Evolutionary conservation across 2,329 filamentous ascomycete species (phyloP).

Genomic region (Elsinoe perseae): DNA sequence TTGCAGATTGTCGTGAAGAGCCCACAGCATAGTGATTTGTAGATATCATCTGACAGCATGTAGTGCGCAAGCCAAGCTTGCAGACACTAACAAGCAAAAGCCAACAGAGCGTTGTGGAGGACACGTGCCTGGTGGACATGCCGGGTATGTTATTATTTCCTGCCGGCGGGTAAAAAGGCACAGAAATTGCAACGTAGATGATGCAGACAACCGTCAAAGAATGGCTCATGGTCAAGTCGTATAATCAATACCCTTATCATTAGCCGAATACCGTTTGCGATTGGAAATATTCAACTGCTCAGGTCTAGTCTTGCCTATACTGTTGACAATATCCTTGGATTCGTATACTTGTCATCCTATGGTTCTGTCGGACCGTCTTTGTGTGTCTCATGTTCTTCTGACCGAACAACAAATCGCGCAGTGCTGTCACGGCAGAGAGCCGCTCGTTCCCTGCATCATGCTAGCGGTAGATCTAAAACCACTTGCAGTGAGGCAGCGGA

Average conservation of each 20-base stretch:
- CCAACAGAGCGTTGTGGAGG: neutral
- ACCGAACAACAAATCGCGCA: constrained; percentile 8
- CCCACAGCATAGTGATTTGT: neutral
- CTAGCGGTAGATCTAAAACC: constrained; percentile 9
- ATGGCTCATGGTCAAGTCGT: neutral
- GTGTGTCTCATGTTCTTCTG: neutral
- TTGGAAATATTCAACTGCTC: neutral
- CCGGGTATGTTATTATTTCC: constrained; percentile 7
- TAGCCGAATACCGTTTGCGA: neutral
- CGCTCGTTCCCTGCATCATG: constrained; percentile 11
- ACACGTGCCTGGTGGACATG: constrained; percentile 2
- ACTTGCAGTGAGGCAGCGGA: neutral
- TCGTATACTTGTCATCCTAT: neutral
- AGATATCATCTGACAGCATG: neutral
- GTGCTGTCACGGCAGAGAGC: constrained; percentile 9
- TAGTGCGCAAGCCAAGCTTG: neutral
- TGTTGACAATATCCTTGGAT: neutral
- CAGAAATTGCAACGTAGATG: constrained; percentile 7
- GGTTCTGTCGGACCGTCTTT: neutral
- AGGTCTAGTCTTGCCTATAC: constrained; percentile 1
- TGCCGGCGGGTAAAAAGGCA: constrained; percentile 7
- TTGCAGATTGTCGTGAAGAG: neutral
- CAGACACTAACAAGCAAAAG: neutral
- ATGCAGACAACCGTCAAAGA: constrained; percentile 4
- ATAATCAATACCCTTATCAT: neutral